A percentile compares a stretch with the other conserved stretches of the same genome.
phyloP scores from a whole-genome alignment of 2,329 filamentous ascomycete genomes.

The Talaromyces verruculosus region DNA sequence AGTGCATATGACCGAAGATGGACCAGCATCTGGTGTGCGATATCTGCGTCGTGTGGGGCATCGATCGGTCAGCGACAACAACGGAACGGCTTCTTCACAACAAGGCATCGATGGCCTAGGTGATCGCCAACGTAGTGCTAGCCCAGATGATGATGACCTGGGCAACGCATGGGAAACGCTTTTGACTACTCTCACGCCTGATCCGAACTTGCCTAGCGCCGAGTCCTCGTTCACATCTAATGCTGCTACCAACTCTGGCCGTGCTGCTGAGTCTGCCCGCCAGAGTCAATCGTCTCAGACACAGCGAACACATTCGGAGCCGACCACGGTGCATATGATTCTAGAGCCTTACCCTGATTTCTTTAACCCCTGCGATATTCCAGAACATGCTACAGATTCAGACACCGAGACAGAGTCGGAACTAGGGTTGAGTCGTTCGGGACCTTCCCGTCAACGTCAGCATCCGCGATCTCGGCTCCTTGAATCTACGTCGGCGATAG shows the following conservation, averaged over 20 bases:
- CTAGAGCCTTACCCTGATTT: conserved; percentile 38
- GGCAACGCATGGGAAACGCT: conserved; percentile 76
- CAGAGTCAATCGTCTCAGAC: conserved; percentile 48
- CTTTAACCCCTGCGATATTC: conserved; percentile 41
- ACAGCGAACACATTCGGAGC: conserved; percentile 29
- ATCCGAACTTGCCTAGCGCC: conserved; percentile 75
- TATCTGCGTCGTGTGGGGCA: conserved; percentile 39
- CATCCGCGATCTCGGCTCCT: conserved; percentile 17
- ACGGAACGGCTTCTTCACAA: conserved; percentile 25
- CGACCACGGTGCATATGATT: conserved; percentile 29
- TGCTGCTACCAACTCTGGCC: conserved; percentile 31
- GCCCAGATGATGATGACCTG: conserved; percentile 55
- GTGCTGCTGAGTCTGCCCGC: conserved; percentile 35
- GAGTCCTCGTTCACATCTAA: conserved; percentile 79
- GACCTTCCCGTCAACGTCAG: conserved; percentile 18
- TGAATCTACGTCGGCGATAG: conserved; percentile 29
- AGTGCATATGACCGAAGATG: conserved; percentile 24
- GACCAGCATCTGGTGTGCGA: conserved; percentile 23
- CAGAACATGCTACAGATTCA: conserved; percentile 37
- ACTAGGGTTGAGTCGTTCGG: conserved; percentile 13
- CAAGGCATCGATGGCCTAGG: conserved; percentile 68
- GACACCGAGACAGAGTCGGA: conserved; percentile 33
- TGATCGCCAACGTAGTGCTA: conserved; percentile 80
- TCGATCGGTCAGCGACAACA: conserved; percentile 31
- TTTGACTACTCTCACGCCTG: conserved; percentile 74